Evolutionary conservation across 2,329 filamentous ascomycete genomes (phyloP).

Genomic region (Elsinoe perseae): DNA sequence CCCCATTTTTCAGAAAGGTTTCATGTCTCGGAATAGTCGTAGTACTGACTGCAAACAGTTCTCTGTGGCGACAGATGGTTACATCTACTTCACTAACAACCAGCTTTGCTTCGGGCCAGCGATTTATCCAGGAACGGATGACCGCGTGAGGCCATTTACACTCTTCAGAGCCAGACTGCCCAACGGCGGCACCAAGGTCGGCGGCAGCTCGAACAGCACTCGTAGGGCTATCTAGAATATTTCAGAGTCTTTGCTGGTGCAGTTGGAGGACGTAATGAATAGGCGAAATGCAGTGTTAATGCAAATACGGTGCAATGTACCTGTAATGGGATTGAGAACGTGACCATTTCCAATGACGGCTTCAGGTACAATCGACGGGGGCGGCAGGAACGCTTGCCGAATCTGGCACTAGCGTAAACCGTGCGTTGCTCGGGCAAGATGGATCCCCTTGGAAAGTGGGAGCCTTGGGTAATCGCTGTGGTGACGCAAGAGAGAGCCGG

Average conservation of each 20-base stretch:
- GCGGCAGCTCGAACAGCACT: slow-evolving; percentile 1
- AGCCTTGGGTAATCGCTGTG: not conserved
- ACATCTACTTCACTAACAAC: slow-evolving; percentile 48
- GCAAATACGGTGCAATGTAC: not conserved
- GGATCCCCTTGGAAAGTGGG: not conserved
- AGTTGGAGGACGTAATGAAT: not conserved
- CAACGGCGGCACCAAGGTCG: slow-evolving; percentile 35
- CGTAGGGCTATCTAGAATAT: not conserved
- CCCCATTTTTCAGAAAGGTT: slow-evolving; percentile 1
- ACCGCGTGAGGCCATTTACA: slow-evolving; percentile 37
- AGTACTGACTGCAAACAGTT: slow-evolving; percentile 27
- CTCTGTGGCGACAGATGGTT: slow-evolving; percentile 36
- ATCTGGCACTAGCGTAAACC: not conserved
- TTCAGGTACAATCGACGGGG: slow-evolving; percentile 5
- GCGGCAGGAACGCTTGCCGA: slow-evolving; percentile 2
- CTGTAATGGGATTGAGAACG: not conserved
- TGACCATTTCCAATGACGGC: not conserved
- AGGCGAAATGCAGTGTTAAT: too few species aligned
- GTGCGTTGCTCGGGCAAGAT: slow-evolving; percentile 6
- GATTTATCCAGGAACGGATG: slow-evolving; percentile 37
- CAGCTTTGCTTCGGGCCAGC: slow-evolving; percentile 36
- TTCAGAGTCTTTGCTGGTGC: too few species aligned
- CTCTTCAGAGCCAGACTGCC: slow-evolving; percentile 37
- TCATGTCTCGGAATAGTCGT: not conserved
- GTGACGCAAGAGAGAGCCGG: slow-evolving; percentile 9